Conservation (phyloP, 768 basidiomycete genomes). For the Obba rivulosa region DNA sequence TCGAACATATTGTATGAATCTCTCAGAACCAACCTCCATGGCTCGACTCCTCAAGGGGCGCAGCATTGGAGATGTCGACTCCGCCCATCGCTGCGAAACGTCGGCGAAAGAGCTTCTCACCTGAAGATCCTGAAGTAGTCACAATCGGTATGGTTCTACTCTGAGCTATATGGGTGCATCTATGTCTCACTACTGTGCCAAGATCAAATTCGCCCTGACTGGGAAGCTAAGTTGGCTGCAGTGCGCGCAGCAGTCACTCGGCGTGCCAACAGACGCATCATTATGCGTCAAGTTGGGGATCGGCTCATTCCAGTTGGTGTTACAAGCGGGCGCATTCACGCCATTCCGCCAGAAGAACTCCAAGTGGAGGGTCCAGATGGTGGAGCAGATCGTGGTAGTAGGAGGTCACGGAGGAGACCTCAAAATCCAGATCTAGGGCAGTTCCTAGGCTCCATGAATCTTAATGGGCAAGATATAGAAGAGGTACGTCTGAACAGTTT, state of each 20-base stretch:
- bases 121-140: conserved; percentile 85
- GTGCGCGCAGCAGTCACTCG: conserved; percentile 95
- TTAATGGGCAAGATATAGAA: conserved; percentile 86
- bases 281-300: conserved; percentile 98
- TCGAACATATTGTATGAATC: background rate
- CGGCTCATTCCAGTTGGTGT: conserved; percentile 95
- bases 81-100: conserved; percentile 38
- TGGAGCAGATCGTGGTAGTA: conserved; percentile 30
- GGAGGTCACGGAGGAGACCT: conserved; percentile 56
- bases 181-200: background rate
- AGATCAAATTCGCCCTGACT: conserved; percentile 98
- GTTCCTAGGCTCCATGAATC: conserved; percentile 53
- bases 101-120: conserved; percentile 84
- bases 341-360: conserved; percentile 56
- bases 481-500: conserved; percentile 51
- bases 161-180: background rate
- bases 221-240: conserved; percentile 93
- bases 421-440: conserved; percentile 60
- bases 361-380: conserved; percentile 37
- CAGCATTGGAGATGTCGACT: conserved; percentile 12
- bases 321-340: conserved; percentile 79
- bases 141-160: conserved; percentile 64
- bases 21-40: conserved; percentile 37
- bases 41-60: conserved; percentile 47
- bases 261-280: conserved; percentile 90